Percentiles rank a stretch among this genome's conserved stretches.
These are phyloP conservation scores for Eimeria falciformis DNA, from an alignment of 169 alveolate species.

Conservation along the genomic window DNA sequence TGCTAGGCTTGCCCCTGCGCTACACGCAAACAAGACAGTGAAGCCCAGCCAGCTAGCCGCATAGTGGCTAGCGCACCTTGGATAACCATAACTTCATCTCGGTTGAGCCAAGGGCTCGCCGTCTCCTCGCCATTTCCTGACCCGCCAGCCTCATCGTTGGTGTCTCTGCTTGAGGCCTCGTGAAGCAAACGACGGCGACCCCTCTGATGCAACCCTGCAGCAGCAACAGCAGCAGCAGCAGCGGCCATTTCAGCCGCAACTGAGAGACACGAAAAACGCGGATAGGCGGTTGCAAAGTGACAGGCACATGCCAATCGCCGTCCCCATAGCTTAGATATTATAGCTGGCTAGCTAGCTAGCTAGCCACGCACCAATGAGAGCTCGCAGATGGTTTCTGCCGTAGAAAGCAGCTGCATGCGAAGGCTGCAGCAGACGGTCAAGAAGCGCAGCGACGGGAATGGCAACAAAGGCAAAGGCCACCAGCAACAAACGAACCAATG, in stretches of 20 bases:
- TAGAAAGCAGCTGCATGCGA: not conserved
- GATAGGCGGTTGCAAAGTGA: no score
- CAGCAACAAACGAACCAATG: slow-evolving; percentile 61
- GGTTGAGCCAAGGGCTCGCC: slow-evolving; percentile 47
- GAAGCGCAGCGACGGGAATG: slow-evolving; percentile 59
- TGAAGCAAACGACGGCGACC: slow-evolving; percentile 30
- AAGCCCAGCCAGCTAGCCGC: no score
- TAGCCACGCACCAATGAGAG: slow-evolving; percentile 41
- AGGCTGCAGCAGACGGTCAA: slow-evolving; percentile 42
- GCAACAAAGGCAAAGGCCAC: slow-evolving; percentile 48
- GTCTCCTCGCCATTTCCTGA: not conserved
- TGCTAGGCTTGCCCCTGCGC: no score
- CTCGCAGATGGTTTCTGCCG: slow-evolving; percentile 59
- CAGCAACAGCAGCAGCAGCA: slow-evolving; percentile 28
- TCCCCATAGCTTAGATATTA: not conserved
- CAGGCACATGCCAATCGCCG: no score
- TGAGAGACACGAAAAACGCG: not conserved
- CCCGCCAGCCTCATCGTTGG: not conserved
- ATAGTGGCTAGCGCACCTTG: slow-evolving; percentile 61
- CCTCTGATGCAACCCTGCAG: slow-evolving; percentile 59
- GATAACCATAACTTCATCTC: slow-evolving; percentile 71
- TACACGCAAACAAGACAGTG: no score
- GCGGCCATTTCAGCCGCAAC: not conserved
- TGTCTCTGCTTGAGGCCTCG: not conserved
- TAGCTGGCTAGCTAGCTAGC: not conserved